A percentile compares a stretch with the other conserved stretches of the same genome.
Conservation (phyloP, 345 rosid genomes). For the Atalantia buxifolia region DNA sequence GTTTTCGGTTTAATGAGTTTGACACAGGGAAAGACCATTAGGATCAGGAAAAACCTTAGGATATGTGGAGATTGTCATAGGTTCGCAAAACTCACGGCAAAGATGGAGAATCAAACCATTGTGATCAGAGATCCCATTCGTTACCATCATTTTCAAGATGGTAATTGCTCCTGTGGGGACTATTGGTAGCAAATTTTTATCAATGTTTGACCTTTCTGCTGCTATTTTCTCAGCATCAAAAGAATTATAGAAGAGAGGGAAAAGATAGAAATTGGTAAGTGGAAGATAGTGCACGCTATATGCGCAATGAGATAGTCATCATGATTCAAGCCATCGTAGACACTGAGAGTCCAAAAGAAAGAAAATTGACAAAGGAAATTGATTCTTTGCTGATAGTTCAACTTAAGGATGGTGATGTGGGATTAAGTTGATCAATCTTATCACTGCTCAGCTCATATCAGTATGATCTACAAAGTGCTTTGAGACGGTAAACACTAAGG, state of each 20-base stretch:
- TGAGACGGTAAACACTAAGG: background rate
- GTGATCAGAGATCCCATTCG: slow-evolving; percentile 65
- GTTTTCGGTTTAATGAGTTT: slow-evolving; percentile 46
- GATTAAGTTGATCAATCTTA: background rate
- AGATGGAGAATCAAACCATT: slow-evolving; percentile 44
- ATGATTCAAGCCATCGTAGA: background rate
- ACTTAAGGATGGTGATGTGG: background rate
- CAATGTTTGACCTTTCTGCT: background rate
- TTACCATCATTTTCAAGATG: slow-evolving; percentile 60
- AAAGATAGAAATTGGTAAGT: background rate
- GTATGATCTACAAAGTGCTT: background rate
- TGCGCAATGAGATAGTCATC: background rate
- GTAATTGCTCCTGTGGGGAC: slow-evolving; percentile 66
- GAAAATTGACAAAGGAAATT: background rate
- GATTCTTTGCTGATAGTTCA: background rate
- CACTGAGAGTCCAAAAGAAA: background rate
- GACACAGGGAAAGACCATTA: slow-evolving; percentile 39
- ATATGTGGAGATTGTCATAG: slow-evolving; percentile 71
- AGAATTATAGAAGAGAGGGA: background rate
- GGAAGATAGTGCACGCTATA: background rate
- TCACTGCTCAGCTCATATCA: background rate
- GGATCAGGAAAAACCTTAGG: slow-evolving; percentile 64
- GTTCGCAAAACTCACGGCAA: slow-evolving; percentile 52
- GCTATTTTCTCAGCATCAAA: background rate
- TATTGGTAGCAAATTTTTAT: slow-evolving; percentile 41